Conservation (phyloP, 2,329 filamentous ascomycete species). For the Claviceps digitariae region DNA sequence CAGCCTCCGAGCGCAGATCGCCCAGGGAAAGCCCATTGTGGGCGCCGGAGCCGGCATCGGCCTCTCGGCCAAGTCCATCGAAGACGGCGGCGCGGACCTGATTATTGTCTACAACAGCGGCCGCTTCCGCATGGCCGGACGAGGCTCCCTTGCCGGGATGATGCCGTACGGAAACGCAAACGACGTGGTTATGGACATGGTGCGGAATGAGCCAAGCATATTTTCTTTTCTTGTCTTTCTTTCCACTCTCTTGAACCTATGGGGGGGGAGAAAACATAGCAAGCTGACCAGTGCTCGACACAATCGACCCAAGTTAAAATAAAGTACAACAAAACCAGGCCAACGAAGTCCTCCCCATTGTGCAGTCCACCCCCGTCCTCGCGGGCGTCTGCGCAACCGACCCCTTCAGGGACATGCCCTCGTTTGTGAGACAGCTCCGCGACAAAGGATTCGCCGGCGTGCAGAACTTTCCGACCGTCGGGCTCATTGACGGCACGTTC, state of each 20-base stretch:
- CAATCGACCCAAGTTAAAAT: not conserved
- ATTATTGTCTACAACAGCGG: constrained; percentile 64
- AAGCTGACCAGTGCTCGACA: too few species aligned
- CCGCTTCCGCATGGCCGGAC: constrained; percentile 58
- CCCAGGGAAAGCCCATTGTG: constrained; percentile 44
- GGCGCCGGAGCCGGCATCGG: constrained; percentile 60
- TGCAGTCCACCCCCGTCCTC: constrained; percentile 49
- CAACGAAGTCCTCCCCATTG: constrained; percentile 51
- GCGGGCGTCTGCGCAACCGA: constrained; percentile 61
- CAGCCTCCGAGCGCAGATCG: constrained; percentile 38
- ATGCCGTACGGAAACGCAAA: constrained; percentile 64
- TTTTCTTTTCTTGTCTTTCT: not conserved
- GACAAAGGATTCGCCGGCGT: constrained; percentile 53
- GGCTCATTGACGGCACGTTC: constrained; percentile 55
- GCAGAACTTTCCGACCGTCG: constrained; percentile 63
- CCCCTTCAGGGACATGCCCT: constrained; percentile 48
- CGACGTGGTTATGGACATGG: constrained; percentile 56
- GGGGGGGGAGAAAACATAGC: too few species aligned
- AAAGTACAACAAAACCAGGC: constrained; percentile 29
- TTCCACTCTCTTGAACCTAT: not conserved
- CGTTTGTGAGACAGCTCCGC: constrained; percentile 46
- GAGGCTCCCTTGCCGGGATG: constrained; percentile 53
- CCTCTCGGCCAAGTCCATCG: constrained; percentile 56
- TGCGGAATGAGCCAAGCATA: constrained; percentile 11
- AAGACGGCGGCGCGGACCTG: constrained; percentile 53